These are phyloP conservation scores for Brasenia schreberi DNA, from an alignment of 164 flowering plant species.

Conservation along the genomic window DNA sequence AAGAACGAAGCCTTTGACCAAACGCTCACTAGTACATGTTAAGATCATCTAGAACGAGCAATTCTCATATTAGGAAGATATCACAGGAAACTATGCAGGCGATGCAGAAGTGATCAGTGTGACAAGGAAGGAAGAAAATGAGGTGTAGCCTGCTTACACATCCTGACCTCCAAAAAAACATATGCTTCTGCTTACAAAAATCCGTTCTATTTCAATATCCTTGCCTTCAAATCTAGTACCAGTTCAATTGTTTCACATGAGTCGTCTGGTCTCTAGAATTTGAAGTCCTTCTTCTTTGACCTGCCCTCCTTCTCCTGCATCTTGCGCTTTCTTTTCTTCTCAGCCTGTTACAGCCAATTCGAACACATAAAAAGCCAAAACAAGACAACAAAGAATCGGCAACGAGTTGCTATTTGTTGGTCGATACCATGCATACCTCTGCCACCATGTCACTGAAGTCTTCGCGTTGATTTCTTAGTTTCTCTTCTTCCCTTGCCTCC, in stretches of 20 bases:
- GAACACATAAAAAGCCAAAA: neutral
- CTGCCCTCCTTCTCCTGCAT: slow-evolving; percentile 88
- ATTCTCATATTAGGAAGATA: no score
- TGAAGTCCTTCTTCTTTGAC: slow-evolving; percentile 78
- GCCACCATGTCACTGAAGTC: slow-evolving; percentile 99
- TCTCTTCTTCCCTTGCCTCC: slow-evolving; percentile 98
- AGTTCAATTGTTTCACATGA: neutral
- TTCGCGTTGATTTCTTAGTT: slow-evolving; percentile 67
- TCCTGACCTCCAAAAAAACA: neutral
- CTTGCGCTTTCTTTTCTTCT: slow-evolving; percentile 81
- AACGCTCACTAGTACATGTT: no score
- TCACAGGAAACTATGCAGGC: neutral
- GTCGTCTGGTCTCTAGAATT: slow-evolving; percentile 7
- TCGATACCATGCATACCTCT: slow-evolving; percentile 35
- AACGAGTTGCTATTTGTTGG: neutral
- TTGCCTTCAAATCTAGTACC: neutral
- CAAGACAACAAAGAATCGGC: neutral
- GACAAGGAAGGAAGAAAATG: neutral
- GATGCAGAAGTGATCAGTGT: neutral
- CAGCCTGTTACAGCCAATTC: slow-evolving; percentile 41
- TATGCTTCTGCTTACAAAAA: neutral
- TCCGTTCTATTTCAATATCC: neutral
- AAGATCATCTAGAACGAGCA: no score
- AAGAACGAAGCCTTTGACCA: no score
- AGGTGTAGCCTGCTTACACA: neutral